A percentile compares a stretch with the other conserved stretches of the same genome.
Conservation (phyloP, 2,329 filamentous ascomycete species). For the Chaetothyriales sp. region DNA sequence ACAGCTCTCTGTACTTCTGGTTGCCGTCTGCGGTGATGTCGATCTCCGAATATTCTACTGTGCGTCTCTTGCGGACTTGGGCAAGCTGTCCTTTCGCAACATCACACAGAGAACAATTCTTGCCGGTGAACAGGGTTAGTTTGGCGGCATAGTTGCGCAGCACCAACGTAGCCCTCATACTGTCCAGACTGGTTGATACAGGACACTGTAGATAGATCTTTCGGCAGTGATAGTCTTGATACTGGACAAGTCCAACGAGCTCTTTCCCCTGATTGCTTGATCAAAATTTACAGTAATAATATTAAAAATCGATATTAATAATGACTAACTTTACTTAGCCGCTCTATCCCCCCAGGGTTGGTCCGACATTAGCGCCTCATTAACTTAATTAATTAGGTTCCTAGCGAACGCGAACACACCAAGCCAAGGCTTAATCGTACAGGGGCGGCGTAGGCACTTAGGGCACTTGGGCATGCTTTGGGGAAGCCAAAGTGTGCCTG, state of each 20-base stretch:
- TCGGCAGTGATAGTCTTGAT: no score
- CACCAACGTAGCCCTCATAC: conserved; percentile 10
- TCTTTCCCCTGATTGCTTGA: no score
- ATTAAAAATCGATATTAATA: no score
- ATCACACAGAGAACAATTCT: conserved; percentile 45
- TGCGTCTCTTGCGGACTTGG: conserved; percentile 37
- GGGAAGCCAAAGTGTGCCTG: neutral
- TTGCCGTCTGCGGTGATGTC: conserved; percentile 42
- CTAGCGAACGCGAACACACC: no score
- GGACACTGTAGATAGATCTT: no score
- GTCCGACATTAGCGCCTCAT: neutral
- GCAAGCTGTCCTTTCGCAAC: conserved; percentile 43
- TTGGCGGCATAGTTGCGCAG: conserved; percentile 19
- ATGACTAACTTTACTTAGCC: no score
- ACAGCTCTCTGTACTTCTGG: conserved; percentile 43
- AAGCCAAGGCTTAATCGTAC: no score
- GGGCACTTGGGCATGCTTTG: neutral
- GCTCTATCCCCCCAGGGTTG: neutral
- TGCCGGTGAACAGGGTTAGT: conserved; percentile 46
- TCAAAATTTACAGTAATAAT: no score
- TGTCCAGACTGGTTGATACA: neutral
- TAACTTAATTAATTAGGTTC: neutral
- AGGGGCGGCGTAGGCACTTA: no score
- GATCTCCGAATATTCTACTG: conserved; percentile 42
- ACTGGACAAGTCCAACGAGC: no score